phyloP scores from a whole-genome alignment of 2,329 filamentous ascomycete genomes.

The Ustulina deusta region DNA sequence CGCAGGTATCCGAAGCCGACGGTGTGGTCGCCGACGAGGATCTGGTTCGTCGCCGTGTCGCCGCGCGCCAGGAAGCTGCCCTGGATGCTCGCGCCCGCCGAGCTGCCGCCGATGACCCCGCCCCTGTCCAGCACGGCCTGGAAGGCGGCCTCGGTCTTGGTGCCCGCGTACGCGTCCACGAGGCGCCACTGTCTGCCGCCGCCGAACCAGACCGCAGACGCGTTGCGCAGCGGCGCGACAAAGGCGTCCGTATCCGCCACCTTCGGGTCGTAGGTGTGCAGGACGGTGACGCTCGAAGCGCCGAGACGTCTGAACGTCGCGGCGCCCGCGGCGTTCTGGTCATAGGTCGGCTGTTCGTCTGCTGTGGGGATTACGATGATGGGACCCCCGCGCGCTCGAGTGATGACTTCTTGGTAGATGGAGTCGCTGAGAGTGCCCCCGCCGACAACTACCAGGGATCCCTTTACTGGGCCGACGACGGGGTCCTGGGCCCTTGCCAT shows the following conservation, averaged over 20 bases:
- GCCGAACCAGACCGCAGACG: slow-evolving; percentile 50
- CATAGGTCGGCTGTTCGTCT: slow-evolving; percentile 46
- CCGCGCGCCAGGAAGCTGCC: slow-evolving; percentile 51
- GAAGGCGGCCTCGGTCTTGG: slow-evolving; percentile 48
- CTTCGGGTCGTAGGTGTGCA: slow-evolving; percentile 50
- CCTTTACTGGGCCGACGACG: slow-evolving; percentile 48
- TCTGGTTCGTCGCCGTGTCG: slow-evolving; percentile 50
- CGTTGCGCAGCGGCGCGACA: slow-evolving; percentile 44
- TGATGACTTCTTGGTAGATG: slow-evolving; percentile 51
- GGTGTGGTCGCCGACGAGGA: slow-evolving; percentile 50
- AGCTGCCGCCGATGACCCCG: slow-evolving; percentile 48
- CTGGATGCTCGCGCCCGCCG: slow-evolving; percentile 51
- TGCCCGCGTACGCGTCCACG: slow-evolving; percentile 52
- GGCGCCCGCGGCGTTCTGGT: slow-evolving; percentile 46
- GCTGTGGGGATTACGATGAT: slow-evolving; percentile 52
- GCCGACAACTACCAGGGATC: slow-evolving; percentile 50
- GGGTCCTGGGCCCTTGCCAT: slow-evolving; percentile 29
- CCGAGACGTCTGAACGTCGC: slow-evolving; percentile 48
- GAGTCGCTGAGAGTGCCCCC: slow-evolving; percentile 49
- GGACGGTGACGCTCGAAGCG: slow-evolving; percentile 47
- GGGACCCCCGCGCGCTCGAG: slow-evolving; percentile 47
- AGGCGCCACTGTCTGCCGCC: slow-evolving; percentile 52
- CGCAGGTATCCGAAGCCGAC: slow-evolving; percentile 51
- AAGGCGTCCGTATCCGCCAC: slow-evolving; percentile 52
- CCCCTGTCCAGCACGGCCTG: slow-evolving; percentile 47